Evolutionary conservation across 1,284 basidiomycete species (phyloP).

Genomic region (Phellinidium pouzarii): DNA sequence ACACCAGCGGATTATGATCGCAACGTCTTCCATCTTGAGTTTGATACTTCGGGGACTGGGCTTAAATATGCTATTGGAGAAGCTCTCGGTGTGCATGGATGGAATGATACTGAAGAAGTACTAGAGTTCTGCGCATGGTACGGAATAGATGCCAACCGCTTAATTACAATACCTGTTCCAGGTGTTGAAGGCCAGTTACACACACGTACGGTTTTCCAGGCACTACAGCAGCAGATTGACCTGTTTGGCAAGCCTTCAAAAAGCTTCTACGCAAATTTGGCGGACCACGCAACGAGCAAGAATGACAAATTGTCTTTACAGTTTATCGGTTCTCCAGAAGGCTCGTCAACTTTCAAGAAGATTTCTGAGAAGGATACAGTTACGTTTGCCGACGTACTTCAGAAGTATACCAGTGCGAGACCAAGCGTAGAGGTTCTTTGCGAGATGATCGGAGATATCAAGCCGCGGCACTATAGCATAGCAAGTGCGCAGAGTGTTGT

Average conservation of each 20-base stretch:
- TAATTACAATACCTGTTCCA: constrained; percentile 78
- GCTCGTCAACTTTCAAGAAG: constrained; percentile 90
- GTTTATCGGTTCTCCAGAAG: constrained; percentile 94
- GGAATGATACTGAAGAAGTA: constrained; percentile 92
- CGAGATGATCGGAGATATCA: constrained; percentile 87
- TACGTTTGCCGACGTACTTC: constrained; percentile 86
- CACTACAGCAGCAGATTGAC: constrained; percentile 94
- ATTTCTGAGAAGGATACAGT: constrained; percentile 92
- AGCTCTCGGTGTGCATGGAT: constrained; percentile 94
- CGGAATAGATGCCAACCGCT: constrained; percentile 74
- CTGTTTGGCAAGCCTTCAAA: constrained; percentile 95
- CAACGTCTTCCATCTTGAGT: constrained; percentile 98
- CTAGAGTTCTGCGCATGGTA: constrained; percentile 90
- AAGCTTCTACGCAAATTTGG: constrained; percentile 88
- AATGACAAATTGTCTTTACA: constrained; percentile 79
- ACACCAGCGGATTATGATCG: constrained; percentile 95
- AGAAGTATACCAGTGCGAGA: constrained; percentile 73
- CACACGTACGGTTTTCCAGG: constrained; percentile 92
- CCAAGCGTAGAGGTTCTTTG: constrained; percentile 82
- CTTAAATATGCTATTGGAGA: constrained; percentile 95
- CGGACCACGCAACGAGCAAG: constrained; percentile 65
- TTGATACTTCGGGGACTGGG: constrained; percentile 87
- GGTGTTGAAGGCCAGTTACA: constrained; percentile 59
- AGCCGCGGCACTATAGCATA: constrained; percentile 97
- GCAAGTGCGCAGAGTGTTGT: constrained; percentile 93